Conservation (phyloP, 2,329 filamentous ascomycete species). For the Phoma sp. region DNA sequence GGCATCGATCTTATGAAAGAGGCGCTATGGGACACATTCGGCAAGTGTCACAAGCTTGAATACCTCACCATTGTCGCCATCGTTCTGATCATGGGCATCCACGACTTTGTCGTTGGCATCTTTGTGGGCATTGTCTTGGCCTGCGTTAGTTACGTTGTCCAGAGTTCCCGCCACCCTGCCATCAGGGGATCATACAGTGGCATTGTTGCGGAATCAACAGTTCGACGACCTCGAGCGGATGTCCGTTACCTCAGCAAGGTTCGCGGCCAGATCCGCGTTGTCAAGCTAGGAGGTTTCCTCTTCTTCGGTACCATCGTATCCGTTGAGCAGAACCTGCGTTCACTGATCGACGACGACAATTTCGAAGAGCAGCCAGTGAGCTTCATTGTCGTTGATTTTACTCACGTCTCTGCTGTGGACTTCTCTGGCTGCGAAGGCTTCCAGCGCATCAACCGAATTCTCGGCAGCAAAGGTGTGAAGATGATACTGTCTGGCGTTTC, state of each 20-base stretch:
- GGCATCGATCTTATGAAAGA: slow-evolving; percentile 91
- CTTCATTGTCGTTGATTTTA: slow-evolving; percentile 87
- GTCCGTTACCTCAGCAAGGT: slow-evolving; percentile 85
- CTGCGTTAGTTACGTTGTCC: slow-evolving; percentile 87
- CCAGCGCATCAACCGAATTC: slow-evolving; percentile 84
- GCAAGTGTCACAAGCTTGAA: slow-evolving; percentile 84
- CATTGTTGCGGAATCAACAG: slow-evolving; percentile 87
- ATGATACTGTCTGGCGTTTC: slow-evolving; percentile 85
- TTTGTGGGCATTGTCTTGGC: slow-evolving; percentile 89
- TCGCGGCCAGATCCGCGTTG: slow-evolving; percentile 84
- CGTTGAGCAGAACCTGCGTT: slow-evolving; percentile 86
- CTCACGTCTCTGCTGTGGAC: slow-evolving; percentile 88
- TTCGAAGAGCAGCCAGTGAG: slow-evolving; percentile 81
- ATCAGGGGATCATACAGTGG: slow-evolving; percentile 91
- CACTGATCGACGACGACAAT: slow-evolving; percentile 79
- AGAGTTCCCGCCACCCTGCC: slow-evolving; percentile 87
- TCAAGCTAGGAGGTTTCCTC: slow-evolving; percentile 92
- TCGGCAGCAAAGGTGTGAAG: slow-evolving; percentile 77
- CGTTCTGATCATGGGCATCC: slow-evolving; percentile 92
- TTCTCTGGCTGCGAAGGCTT: slow-evolving; percentile 97
- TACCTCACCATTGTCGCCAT: slow-evolving; percentile 89
- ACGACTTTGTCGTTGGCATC: slow-evolving; percentile 96
- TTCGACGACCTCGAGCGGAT: slow-evolving; percentile 87
- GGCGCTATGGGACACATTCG: slow-evolving; percentile 85
- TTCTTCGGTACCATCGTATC: slow-evolving; percentile 98